These are phyloP conservation scores for Udeniomyces megalosporus DNA, from an alignment of 768 basidiomycete species.

Conservation along the genomic window DNA sequence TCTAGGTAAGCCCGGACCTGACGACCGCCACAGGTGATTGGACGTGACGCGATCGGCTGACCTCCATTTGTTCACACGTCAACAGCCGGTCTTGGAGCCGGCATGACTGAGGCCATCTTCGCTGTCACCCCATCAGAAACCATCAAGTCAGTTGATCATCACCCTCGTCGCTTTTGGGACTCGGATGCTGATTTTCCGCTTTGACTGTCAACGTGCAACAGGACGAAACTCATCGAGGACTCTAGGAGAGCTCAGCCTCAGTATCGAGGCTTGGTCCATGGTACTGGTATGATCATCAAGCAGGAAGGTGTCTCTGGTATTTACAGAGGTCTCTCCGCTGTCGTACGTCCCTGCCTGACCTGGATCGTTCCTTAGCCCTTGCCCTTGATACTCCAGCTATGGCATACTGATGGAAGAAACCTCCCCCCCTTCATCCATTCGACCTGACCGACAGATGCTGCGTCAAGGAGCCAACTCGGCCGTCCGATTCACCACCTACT, in stretches of 20 bases:
- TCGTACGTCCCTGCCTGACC: conserved; percentile 40
- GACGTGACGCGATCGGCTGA: background rate
- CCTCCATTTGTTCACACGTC: background rate
- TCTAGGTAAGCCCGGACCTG: conserved; percentile 38
- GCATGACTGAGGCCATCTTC: conserved; percentile 77
- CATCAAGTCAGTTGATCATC: conserved; percentile 52
- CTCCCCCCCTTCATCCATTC: background rate
- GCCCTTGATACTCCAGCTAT: background rate
- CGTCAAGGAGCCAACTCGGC: conserved; percentile 97
- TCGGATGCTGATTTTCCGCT: background rate
- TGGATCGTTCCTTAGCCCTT: background rate
- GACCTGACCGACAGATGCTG: too few species aligned
- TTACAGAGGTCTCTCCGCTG: conserved; percentile 84
- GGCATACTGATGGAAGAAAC: background rate
- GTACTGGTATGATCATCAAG: conserved; percentile 57
- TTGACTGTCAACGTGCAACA: conserved; percentile 27
- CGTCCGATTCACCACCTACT: conserved; percentile 85
- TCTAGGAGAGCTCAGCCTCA: conserved; percentile 67
- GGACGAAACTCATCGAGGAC: conserved; percentile 94
- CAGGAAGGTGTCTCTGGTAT: conserved; percentile 62
- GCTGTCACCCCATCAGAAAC: conserved; percentile 97
- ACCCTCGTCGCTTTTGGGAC: background rate
- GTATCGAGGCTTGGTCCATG: conserved; percentile 75
- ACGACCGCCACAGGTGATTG: background rate
- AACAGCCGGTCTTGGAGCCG: conserved; percentile 45